Percentiles rank a stretch among this genome's conserved stretches.
phyloP scores from a whole-genome alignment of 2,329 filamentous ascomycete species.

The Fusarium albosuccineum region DNA sequence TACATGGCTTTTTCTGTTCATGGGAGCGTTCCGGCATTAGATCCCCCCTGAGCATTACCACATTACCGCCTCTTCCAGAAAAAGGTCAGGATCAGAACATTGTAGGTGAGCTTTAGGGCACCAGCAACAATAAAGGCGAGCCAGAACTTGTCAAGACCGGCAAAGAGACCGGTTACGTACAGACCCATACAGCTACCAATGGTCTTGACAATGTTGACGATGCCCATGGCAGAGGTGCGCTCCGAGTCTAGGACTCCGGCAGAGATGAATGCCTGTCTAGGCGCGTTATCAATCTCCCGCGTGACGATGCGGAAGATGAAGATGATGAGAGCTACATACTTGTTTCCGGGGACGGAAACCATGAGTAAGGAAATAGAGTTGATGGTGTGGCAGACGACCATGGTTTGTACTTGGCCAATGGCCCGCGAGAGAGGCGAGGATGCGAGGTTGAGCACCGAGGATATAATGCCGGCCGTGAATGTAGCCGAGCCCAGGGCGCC shows the following conservation, averaged over 20 bases:
- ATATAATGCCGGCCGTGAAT: constrained; percentile 40
- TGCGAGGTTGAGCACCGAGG: constrained; percentile 38
- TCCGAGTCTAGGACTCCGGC: constrained; percentile 37
- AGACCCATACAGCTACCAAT: constrained; percentile 39
- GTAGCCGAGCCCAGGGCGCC: constrained; percentile 37
- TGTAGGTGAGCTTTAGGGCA: constrained; percentile 33
- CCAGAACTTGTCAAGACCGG: constrained; percentile 39
- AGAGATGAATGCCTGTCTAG: constrained; percentile 38
- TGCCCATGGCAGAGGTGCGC: constrained; percentile 41
- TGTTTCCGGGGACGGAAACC: constrained; percentile 38
- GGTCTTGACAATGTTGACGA: constrained; percentile 43
- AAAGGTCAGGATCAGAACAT: constrained; percentile 39
- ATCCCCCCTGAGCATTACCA: no score
- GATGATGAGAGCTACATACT: constrained; percentile 33
- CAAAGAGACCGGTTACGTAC: constrained; percentile 37
- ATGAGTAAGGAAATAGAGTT: constrained; percentile 37
- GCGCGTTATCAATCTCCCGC: constrained; percentile 39
- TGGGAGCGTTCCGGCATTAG: no score
- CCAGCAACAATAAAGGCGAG: constrained; percentile 41
- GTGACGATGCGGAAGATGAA: constrained; percentile 43
- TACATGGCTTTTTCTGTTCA: no score
- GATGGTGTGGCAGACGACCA: constrained; percentile 41
- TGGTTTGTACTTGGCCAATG: constrained; percentile 40
- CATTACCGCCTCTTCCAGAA: constrained; percentile 36
- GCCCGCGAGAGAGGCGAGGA: constrained; percentile 32